Conservation (phyloP, 2,329 filamentous ascomycete species). For the Cercospora canescens region DNA sequence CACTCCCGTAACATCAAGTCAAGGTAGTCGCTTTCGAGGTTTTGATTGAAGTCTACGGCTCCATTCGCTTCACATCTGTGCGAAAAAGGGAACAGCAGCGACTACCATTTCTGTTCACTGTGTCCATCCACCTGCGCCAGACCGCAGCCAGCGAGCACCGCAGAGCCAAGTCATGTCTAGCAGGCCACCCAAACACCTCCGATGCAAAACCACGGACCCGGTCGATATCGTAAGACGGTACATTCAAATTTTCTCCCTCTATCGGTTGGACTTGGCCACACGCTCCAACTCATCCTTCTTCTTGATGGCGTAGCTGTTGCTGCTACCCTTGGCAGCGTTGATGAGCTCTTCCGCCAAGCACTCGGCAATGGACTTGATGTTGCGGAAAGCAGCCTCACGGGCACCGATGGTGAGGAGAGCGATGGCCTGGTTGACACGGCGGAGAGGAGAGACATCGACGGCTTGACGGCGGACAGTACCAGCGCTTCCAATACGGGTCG, state of each 20-base stretch:
- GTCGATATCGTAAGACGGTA: slow-evolving; percentile 7
- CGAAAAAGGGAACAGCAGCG: slow-evolving; percentile 12
- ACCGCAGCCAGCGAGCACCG: slow-evolving; percentile 5
- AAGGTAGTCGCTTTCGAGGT: slow-evolving; percentile 14
- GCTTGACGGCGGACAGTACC: slow-evolving; percentile 99
- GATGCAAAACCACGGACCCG: slow-evolving; percentile 10
- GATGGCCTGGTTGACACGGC: slow-evolving; percentile 99
- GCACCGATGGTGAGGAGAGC: slow-evolving; percentile 98
- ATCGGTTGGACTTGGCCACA: slow-evolving; percentile 99
- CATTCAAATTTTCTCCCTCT: slow-evolving; percentile 53
- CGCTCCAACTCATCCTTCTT: slow-evolving; percentile 99
- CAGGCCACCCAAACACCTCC: slow-evolving; percentile 14
- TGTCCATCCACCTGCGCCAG: slow-evolving; percentile 7
- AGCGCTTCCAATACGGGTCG: slow-evolving; percentile 97
- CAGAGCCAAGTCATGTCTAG: slow-evolving; percentile 10
- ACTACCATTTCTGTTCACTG: slow-evolving; percentile 6
- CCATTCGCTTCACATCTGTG: slow-evolving; percentile 11
- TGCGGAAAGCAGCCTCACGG: slow-evolving; percentile 98
- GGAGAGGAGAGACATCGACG: slow-evolving; percentile 99
- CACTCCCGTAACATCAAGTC: slow-evolving; percentile 9
- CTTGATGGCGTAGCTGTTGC: slow-evolving; percentile 99
- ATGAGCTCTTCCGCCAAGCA: slow-evolving; percentile 99
- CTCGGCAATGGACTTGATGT: slow-evolving; percentile 99
- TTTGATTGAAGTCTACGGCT: slow-evolving; percentile 14
- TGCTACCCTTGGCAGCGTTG: slow-evolving; percentile 99